Evolutionary conservation across 495 filamentous ascomycete genomes (phyloP).

Genomic region (Pyrenula aspistea): DNA sequence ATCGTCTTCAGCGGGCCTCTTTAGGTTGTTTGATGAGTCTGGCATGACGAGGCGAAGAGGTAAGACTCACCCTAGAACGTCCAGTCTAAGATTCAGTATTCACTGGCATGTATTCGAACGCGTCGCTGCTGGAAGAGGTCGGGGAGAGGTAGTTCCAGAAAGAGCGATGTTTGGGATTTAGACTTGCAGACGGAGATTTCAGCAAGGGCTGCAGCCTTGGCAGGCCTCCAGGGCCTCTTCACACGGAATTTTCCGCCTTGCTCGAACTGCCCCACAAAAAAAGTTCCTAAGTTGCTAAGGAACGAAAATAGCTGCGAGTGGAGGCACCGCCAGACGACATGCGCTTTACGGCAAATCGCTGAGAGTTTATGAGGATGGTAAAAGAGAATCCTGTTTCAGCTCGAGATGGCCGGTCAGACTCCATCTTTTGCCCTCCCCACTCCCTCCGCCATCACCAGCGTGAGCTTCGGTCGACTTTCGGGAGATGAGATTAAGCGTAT

Average conservation of each 20-base stretch:
- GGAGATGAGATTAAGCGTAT: slow-evolving; percentile 72
- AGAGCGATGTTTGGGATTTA: too few relatives aligned
- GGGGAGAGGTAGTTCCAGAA: too few relatives aligned
- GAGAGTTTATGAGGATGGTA: too few relatives aligned
- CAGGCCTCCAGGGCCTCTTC: too few relatives aligned
- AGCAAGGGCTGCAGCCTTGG: background rate
- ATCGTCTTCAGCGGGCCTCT: slow-evolving; percentile 43
- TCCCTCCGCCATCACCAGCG: slow-evolving; percentile 68
- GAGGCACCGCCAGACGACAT: too few relatives aligned
- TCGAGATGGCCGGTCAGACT: slow-evolving; percentile 15
- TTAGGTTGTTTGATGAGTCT: slow-evolving; percentile 37
- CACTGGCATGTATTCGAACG: too few relatives aligned
- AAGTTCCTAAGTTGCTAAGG: too few relatives aligned
- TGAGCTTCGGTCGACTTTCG: slow-evolving; percentile 78
- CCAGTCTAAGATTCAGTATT: too few relatives aligned
- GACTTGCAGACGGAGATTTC: background rate
- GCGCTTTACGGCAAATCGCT: too few relatives aligned
- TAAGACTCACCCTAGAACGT: background rate
- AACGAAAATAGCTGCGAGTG: too few relatives aligned
- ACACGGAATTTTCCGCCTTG: background rate
- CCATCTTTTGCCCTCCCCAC: slow-evolving; percentile 84
- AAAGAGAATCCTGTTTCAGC: too few relatives aligned
- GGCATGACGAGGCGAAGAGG: slow-evolving; percentile 27
- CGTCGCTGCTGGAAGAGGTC: too few relatives aligned
- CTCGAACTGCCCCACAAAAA: background rate